These are phyloP conservation scores for Trichosporon sp. DNA, from an alignment of 1,284 basidiomycete genomes.

Conservation along the genomic window DNA sequence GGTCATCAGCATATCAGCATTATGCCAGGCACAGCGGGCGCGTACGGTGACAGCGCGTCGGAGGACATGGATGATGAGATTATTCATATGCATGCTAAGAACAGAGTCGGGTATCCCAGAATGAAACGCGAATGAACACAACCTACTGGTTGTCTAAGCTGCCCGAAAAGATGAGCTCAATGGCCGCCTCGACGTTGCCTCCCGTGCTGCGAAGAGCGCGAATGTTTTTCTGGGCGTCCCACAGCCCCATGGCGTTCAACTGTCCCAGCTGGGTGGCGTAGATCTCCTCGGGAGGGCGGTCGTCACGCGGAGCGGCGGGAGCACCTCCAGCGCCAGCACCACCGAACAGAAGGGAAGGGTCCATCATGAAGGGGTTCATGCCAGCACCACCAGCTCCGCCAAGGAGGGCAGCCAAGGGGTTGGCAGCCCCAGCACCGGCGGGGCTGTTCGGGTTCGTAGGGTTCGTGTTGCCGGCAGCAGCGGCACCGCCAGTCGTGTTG, in stretches of 20 bases:
- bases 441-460: background rate
- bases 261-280: conserved; percentile 72
- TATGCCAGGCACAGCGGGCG: background rate
- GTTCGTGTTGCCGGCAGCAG: conserved; percentile 4
- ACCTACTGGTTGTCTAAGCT: conserved; percentile 29
- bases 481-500: background rate
- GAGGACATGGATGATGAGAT: background rate
- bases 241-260: conserved; percentile 60
- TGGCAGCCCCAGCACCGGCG: conserved; percentile 5
- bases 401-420: conserved; percentile 14
- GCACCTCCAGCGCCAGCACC: conserved; percentile 30
- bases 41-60: background rate
- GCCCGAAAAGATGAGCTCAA: conserved; percentile 81
- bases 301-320: conserved; percentile 53
- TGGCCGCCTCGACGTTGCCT: conserved; percentile 81
- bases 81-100: conserved; percentile 4
- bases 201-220: conserved; percentile 78
- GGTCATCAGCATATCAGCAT: background rate
- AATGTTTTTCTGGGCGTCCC: conserved; percentile 83
- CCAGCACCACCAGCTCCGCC: conserved; percentile 16
- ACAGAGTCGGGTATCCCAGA: background rate
- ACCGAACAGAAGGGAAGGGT: conserved; percentile 56
- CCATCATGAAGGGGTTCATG: conserved; percentile 34
- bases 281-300: conserved; percentile 74
- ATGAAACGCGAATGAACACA: background rate